These are phyloP conservation scores for Fistulinella staudtii DNA, from an alignment of 1,284 basidiomycete genomes.

Conservation along the genomic window DNA sequence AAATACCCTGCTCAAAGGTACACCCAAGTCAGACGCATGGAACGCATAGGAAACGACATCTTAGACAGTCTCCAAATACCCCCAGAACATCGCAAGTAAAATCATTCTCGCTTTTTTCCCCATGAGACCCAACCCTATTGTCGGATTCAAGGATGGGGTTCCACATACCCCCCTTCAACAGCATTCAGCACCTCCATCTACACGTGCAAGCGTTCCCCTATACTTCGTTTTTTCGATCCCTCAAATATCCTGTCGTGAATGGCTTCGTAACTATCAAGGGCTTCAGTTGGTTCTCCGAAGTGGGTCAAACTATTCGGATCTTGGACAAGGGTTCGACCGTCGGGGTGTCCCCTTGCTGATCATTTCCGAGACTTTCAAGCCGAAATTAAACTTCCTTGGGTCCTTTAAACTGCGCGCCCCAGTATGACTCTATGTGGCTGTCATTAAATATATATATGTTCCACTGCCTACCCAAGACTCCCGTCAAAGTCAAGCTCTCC, in stretches of 20 bases:
- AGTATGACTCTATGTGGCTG: too few relatives aligned
- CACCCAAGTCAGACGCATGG: conserved; percentile 52
- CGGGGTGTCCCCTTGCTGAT: conserved; percentile 52
- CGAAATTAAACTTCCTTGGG: too few relatives aligned
- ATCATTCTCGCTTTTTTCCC: neutral
- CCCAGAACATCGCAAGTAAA: conserved; percentile 43
- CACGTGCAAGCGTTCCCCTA: conserved; percentile 76
- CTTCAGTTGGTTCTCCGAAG: conserved; percentile 74
- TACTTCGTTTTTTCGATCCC: conserved; percentile 37
- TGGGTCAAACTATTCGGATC: conserved; percentile 59
- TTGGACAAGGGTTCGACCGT: conserved; percentile 54
- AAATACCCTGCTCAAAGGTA: neutral
- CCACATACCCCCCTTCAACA: conserved; percentile 80
- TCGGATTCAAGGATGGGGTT: conserved; percentile 58
- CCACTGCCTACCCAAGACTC: too few relatives aligned
- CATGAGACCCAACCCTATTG: neutral
- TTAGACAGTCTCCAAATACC: conserved; percentile 47
- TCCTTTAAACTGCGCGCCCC: too few relatives aligned
- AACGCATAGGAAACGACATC: conserved; percentile 50
- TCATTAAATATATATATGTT: too few relatives aligned
- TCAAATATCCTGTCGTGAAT: conserved; percentile 56
- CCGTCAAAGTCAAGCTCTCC: too few relatives aligned
- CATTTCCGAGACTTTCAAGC: too few relatives aligned
- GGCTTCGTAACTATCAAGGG: conserved; percentile 55
- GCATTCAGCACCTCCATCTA: conserved; percentile 77